Evolutionary conservation across 164 flowering plant species (phyloP), one percentile per base, ranked within the genome.

Genomic region (Vitis cinerea): DNA sequence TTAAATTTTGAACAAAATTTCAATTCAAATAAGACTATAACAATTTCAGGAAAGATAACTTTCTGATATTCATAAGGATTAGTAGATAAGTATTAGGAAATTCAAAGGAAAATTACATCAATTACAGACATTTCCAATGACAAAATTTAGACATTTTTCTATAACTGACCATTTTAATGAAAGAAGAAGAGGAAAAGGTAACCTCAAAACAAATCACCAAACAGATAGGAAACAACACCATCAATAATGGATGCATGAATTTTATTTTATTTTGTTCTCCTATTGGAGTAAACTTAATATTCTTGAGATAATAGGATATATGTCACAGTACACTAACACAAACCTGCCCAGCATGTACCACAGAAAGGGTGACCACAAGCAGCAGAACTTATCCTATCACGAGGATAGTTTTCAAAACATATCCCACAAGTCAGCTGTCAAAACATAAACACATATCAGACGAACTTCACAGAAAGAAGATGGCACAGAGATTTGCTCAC

Each of bases 331-430:
- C n/a, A 50, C 30, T 23, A 12, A 63, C 49, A 73, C 80, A 56
- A 64, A 76, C 82, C 79, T 74, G 50, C 69, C 83, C 83, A 81
- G 65, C 83, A 81, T 16, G 69, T 52, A 37, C 44, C 44, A 37
- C 99, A 96, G 76, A 89, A 96, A 9, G 89, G 95, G 79, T 96
- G 99, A 52, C 98, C 97, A 82, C 98, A 96, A 65, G 88, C 88
- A 77, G 94, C 94, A 68, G 93, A 76, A 66, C 76, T 66, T 70
- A 92, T 85, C 75, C 50, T 75, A 74, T 80, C 83, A 67, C 71
- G 70, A 64, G 91, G 88, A 85, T 81, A 92, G 58, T 68, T 68
- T 55, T 96, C 99, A 75, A 96, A 93, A 79, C 99, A 96, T 30
- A 96, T 96, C 61, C 97, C 97, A 77, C 99, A 96, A 53, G 89